Conservation (phyloP, 2,329 filamentous ascomycete genomes). For the Coniochaeta sp. region DNA sequence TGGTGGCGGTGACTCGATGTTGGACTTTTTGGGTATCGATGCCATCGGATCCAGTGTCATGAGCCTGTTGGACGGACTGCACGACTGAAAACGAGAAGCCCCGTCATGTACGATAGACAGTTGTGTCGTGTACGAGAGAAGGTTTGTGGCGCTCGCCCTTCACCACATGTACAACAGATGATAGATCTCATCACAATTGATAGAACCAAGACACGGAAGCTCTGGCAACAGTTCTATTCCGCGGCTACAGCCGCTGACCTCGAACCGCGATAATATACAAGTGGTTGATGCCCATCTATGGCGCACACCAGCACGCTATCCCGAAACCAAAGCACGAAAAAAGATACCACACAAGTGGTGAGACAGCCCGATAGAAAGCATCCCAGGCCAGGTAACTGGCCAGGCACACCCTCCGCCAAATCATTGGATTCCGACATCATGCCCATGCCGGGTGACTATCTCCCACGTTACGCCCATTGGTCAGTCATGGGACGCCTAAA, state of each 20-base stretch:
- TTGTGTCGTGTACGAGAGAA: too few species aligned
- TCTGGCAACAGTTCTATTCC: not conserved
- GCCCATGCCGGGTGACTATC: constrained; percentile 2
- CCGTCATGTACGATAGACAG: not conserved
- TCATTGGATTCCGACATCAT: constrained; percentile 9
- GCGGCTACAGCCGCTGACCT: not conserved
- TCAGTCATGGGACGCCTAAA: not conserved
- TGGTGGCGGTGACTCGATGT: not conserved
- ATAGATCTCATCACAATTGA: not conserved
- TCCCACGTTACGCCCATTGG: constrained; percentile 3
- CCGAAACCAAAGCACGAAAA: not conserved
- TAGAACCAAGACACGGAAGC: not conserved
- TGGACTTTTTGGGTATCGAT: not conserved
- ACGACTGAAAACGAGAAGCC: not conserved
- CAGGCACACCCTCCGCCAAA: constrained; percentile 5
- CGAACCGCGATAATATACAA: not conserved
- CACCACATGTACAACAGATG: not conserved
- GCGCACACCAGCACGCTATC: not conserved
- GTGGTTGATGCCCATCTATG: not conserved
- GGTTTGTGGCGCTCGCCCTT: too few species aligned
- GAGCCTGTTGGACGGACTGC: not conserved
- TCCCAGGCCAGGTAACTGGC: not conserved
- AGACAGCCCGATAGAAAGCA: constrained; percentile 1
- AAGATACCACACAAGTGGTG: not conserved
- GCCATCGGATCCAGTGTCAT: not conserved